Percentiles rank a stretch among this genome's conserved stretches.
Evolutionary conservation across 2,329 filamentous ascomycete species (phyloP).

Genomic region (Ceratocystis smalleyi): DNA sequence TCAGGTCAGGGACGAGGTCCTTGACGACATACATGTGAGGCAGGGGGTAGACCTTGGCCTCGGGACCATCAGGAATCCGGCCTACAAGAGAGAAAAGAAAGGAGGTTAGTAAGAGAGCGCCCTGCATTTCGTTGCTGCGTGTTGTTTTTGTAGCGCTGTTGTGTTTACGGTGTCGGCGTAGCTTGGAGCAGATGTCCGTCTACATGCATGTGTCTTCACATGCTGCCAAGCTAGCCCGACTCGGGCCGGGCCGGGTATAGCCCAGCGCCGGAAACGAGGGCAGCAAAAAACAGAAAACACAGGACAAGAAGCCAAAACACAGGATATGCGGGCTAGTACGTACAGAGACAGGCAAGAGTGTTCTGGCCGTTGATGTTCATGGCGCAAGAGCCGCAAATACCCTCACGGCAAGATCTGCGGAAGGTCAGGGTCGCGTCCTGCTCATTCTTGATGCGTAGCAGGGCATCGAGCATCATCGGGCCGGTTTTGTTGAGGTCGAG

Average conservation of each 20-base stretch:
- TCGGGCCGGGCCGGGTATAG: constrained; percentile 5
- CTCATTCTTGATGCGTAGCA: constrained; percentile 99
- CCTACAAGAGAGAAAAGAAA: constrained; percentile 36
- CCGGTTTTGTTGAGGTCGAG: constrained; percentile 98
- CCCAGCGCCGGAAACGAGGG: neutral
- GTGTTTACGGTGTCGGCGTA: neutral
- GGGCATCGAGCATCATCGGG: constrained; percentile 91
- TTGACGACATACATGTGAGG: constrained; percentile 99
- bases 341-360: constrained; percentile 94
- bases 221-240: constrained; percentile 11
- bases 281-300: neutral
- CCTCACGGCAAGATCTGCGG: constrained; percentile 88
- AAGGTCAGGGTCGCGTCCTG: constrained; percentile 92
- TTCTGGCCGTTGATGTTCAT: constrained; percentile 99
- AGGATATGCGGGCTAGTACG: constrained; percentile 25
- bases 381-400: constrained; percentile 94
- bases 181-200: neutral
- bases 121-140: too few species aligned
- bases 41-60: constrained; percentile 91
- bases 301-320: neutral
- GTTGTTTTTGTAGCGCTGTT: neutral
- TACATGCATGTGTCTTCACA: neutral
- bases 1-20: constrained; percentile 94
- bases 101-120: neutral
- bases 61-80: constrained; percentile 79